Evolutionary conservation across 768 basidiomycete species (phyloP).

Genomic region (Pulveroboletus frians): DNA sequence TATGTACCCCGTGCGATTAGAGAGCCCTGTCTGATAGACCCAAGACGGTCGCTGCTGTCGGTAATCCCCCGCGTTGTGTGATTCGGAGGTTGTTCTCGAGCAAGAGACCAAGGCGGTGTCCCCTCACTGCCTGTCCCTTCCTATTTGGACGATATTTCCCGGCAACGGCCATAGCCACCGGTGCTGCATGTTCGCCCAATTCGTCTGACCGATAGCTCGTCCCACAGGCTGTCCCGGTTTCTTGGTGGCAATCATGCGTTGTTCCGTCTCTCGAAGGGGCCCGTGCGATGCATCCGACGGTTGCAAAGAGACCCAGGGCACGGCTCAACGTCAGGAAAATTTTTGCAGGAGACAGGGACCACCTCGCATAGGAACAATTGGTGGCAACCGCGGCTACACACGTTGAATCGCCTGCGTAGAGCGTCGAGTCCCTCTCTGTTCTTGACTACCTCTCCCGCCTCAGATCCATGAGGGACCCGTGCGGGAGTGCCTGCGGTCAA

Average conservation of each 20-base stretch:
- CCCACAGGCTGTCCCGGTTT: background rate
- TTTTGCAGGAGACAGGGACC: no score
- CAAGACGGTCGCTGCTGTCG: background rate
- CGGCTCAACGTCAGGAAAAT: no score
- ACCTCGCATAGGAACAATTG: no score
- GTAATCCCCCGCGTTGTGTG: background rate
- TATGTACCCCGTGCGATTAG: constrained; percentile 7
- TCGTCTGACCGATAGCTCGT: background rate
- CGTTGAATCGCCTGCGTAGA: no score
- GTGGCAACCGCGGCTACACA: no score
- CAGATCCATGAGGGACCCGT: no score
- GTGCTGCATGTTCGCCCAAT: background rate
- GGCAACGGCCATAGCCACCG: background rate
- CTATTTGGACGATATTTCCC: background rate
- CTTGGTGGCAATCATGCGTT: background rate
- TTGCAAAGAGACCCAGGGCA: no score
- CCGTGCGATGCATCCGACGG: no score
- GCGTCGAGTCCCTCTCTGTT: background rate
- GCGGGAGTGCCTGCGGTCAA: background rate
- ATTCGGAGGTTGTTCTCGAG: background rate
- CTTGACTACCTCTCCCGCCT: no score
- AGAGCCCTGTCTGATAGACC: background rate
- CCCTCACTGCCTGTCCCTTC: background rate
- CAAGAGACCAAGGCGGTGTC: background rate
- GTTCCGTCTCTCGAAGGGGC: no score